Conservation (phyloP, 1,139 yeast species). For the Kodamaea ohmeri region DNA sequence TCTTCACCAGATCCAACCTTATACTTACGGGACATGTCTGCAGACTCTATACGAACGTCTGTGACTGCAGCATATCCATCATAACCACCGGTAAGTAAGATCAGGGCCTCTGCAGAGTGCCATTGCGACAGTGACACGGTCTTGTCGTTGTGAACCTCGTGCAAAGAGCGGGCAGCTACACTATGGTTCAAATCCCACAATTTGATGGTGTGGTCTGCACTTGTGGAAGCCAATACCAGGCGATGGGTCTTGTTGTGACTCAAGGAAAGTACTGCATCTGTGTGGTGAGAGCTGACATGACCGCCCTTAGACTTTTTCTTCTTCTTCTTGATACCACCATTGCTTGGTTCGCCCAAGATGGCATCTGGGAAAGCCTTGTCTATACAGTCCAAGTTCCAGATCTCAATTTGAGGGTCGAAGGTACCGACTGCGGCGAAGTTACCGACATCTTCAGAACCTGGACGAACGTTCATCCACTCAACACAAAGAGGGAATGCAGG, state of each 20-base stretch:
- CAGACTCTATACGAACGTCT: constrained; percentile 79
- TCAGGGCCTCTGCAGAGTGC: constrained; percentile 76
- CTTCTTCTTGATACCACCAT: constrained; percentile 43
- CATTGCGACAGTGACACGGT: constrained; percentile 87
- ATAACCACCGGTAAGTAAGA: constrained; percentile 88
- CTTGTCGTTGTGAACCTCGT: constrained; percentile 56
- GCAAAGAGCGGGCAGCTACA: constrained; percentile 69
- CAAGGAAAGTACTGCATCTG: constrained; percentile 88
- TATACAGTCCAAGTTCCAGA: constrained; percentile 91
- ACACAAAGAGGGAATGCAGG: constrained; percentile 97
- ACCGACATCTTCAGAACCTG: constrained; percentile 53
- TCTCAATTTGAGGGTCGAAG: constrained; percentile 94
- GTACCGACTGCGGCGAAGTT: constrained; percentile 97
- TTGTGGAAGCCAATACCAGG: constrained; percentile 86
- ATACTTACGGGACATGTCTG: constrained; percentile 59
- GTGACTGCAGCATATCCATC: constrained; percentile 76
- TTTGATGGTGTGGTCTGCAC: constrained; percentile 93
- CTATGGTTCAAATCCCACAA: constrained; percentile 87
- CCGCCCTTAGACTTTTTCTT: constrained; percentile 41
- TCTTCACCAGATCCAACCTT: constrained; percentile 69
- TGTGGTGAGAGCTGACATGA: constrained; percentile 78
- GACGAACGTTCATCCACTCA: constrained; percentile 86
- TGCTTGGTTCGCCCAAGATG: constrained; percentile 77
- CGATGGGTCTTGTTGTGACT: constrained; percentile 81
- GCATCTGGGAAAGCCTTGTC: constrained; percentile 95